Base-by-base conservation (phyloP, 768 basidiomycete species). In the Tricholoma matsutake region DNA sequence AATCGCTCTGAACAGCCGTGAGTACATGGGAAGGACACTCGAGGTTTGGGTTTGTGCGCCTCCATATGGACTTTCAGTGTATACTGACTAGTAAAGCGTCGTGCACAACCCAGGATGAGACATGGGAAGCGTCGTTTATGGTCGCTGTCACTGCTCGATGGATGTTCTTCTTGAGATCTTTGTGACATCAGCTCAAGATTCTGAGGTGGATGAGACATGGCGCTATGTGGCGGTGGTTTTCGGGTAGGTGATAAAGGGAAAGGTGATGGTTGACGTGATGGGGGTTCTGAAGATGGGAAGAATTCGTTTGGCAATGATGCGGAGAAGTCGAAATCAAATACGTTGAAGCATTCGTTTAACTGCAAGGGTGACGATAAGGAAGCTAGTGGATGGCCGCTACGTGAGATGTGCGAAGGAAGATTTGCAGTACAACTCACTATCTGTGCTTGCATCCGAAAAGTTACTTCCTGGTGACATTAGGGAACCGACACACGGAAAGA, bases 21-120 rank as follows among this genome's bases (percentile, higher is more conserved):
- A 6, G 81, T 81, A 66, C 83, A 84, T 16, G 78, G 79, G 64
- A 81, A 83, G 1, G 77, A 72, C 0, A 75, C 72, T 31, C 79
- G 78, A 6, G 79, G 80, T 63, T 83, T 83, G 16, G 80, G 81
- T 63, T 79, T 81, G 67, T 85, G 83, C 0, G 82, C 80, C 58
- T 81, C 79, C 79, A 82, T 78, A 65, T 85, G 83, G 37, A 83
- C 82, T 61, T 80, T 79, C 18, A 83, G 71, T 8, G 83, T 83
- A 67, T 83, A 83, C 62, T 83, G 79, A 61, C 79, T 81, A 4
- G 81, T 83, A 65, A 83, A 84, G 8, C 79, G 75, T 35, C 82
- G 77, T 34, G 71, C 70, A 66, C 83, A 84, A 3, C 79, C 80
- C 13, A 77, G 68, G 43, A 82, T 71, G 41, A 78, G 71, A 63